Evolutionary conservation across 2,329 filamentous ascomycete genomes (phyloP).

Genomic region (Torrubiella hemipterigena): DNA sequence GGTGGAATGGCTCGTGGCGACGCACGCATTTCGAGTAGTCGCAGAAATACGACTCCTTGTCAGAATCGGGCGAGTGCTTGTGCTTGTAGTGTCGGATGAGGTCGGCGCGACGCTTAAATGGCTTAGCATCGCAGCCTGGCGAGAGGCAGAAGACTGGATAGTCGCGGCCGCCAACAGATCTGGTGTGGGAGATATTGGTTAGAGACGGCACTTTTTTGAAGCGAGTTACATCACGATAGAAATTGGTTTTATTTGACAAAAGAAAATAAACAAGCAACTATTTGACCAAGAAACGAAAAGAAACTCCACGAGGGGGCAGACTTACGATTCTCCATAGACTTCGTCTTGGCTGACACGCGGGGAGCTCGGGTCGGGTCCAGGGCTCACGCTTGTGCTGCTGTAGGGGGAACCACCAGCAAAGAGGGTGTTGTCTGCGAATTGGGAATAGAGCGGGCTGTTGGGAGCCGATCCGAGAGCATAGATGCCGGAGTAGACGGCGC

Average conservation of each 20-base stretch:
- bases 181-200: slow-evolving; percentile 4
- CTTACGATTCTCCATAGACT: slow-evolving; percentile 5
- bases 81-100: slow-evolving; percentile 40
- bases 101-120: slow-evolving; percentile 41
- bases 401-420: slow-evolving; percentile 5
- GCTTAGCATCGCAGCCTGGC: slow-evolving; percentile 28
- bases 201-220: slow-evolving; percentile 3
- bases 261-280: not conserved
- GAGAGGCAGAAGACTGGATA: slow-evolving; percentile 25
- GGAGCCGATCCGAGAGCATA: no score
- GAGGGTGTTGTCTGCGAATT: slow-evolving; percentile 6
- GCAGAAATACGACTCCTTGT: slow-evolving; percentile 33
- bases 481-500: no score
- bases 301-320: not conserved
- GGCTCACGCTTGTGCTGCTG: slow-evolving; percentile 9
- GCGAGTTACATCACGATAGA: not conserved
- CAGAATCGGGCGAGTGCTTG: slow-evolving; percentile 28
- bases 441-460: slow-evolving; percentile 6
- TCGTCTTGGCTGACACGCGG: slow-evolving; percentile 8
- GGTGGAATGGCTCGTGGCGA: slow-evolving; percentile 32
- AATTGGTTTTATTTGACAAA: not conserved
- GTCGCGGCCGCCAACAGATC: slow-evolving; percentile 13
- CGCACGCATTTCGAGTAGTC: slow-evolving; percentile 39
- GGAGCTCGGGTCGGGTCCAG: slow-evolving; percentile 8
- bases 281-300: not conserved